Evolutionary conservation across 495 filamentous ascomycete species (phyloP).

Genomic region (Chaetomidium leptoderma): DNA sequence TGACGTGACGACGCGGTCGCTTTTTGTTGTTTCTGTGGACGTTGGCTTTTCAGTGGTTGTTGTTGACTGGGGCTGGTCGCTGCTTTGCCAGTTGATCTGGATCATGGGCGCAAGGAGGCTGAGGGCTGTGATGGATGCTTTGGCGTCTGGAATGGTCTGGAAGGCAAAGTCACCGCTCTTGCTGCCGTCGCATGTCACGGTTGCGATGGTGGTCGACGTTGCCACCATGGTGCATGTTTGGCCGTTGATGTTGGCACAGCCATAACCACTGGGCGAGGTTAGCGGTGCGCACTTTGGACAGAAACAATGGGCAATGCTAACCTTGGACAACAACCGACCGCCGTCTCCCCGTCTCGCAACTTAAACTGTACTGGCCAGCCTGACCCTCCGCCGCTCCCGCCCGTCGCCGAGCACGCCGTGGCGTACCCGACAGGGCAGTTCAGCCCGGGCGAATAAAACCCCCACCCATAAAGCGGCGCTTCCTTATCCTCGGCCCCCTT

Average conservation of each 20-base stretch:
- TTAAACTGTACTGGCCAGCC: slow-evolving; percentile 34
- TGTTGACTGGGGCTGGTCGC: slow-evolving; percentile 19
- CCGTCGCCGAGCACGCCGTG: slow-evolving; percentile 35
- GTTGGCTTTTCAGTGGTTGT: neutral
- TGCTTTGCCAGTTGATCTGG: slow-evolving; percentile 36
- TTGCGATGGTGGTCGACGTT: slow-evolving; percentile 27
- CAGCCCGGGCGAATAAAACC: slow-evolving; percentile 36
- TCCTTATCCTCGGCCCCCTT: slow-evolving; percentile 19
- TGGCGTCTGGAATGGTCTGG: slow-evolving; percentile 23
- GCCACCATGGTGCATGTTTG: slow-evolving; percentile 32
- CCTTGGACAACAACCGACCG: slow-evolving; percentile 37
- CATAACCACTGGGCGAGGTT: slow-evolving; percentile 26
- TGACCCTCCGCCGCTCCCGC: slow-evolving; percentile 23
- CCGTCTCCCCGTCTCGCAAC: slow-evolving; percentile 31
- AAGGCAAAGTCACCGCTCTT: slow-evolving; percentile 17
- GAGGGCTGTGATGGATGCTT: slow-evolving; percentile 27
- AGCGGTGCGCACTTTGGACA: neutral
- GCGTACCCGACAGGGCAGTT: slow-evolving; percentile 33
- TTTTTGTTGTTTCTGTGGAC: neutral
- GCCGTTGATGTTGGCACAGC: slow-evolving; percentile 34
- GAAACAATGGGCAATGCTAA: slow-evolving; percentile 15
- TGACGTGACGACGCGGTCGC: neutral
- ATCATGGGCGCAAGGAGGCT: slow-evolving; percentile 35
- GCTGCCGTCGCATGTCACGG: slow-evolving; percentile 29
- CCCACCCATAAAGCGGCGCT: slow-evolving; percentile 27